phyloP scores from a whole-genome alignment of 345 rosid species.

The Excoecaria agallocha region DNA sequence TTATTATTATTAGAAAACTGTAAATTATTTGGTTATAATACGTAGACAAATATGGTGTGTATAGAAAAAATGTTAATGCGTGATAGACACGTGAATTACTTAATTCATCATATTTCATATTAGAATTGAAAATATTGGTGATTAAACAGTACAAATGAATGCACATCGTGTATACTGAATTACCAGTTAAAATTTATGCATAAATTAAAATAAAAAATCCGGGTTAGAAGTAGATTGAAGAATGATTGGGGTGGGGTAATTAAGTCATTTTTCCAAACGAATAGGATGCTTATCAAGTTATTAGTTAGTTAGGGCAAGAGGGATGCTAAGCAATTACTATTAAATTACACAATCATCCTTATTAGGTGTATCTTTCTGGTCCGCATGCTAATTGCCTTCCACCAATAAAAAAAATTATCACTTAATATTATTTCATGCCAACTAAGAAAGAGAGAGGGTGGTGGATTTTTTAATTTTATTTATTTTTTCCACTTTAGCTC shows the following conservation, averaged over 20 bases:
- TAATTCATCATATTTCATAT: too few relatives aligned
- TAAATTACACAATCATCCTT: conserved; percentile 8
- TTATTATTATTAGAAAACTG: too few relatives aligned
- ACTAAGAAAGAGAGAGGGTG: conserved; percentile 4
- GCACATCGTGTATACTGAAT: too few relatives aligned
- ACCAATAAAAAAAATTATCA: background rate
- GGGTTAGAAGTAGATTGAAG: background rate
- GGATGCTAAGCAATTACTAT: background rate
- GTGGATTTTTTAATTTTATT: background rate
- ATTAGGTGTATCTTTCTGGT: conserved; percentile 22
- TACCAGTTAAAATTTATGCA: too few relatives aligned
- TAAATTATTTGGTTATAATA: too few relatives aligned
- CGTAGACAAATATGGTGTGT: too few relatives aligned
- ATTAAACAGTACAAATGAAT: too few relatives aligned
- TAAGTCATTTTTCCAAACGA: background rate
- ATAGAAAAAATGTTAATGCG: too few relatives aligned
- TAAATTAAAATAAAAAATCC: background rate
- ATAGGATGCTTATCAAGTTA: too few relatives aligned
- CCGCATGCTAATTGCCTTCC: background rate
- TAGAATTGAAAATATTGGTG: too few relatives aligned
- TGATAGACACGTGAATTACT: too few relatives aligned
- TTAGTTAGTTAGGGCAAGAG: too few relatives aligned
- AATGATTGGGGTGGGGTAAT: background rate
- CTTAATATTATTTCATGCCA: conserved; percentile 15
- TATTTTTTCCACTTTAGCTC: background rate